Percentiles rank a stretch among this genome's conserved stretches.
Evolutionary conservation across 208 protist genomes (phyloP).

Genomic region (Trypanosoma avium): DNA sequence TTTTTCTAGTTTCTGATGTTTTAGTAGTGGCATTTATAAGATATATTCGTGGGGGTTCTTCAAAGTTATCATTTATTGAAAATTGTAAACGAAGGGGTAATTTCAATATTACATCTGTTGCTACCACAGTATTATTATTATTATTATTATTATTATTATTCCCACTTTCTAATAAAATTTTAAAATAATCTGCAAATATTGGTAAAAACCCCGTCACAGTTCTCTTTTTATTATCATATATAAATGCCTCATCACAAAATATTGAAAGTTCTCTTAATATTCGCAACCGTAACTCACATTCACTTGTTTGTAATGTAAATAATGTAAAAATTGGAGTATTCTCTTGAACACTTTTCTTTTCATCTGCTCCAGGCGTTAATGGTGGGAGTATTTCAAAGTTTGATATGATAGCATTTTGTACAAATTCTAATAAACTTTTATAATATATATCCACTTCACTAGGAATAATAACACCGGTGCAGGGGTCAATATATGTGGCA

Average conservation of each 20-base stretch:
- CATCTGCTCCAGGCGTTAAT: slow-evolving; percentile 23
- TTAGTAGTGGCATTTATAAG: slow-evolving; percentile 10
- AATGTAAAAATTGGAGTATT: slow-evolving; percentile 11
- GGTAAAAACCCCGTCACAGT: slow-evolving; percentile 15
- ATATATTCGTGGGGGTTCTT: slow-evolving; percentile 18
- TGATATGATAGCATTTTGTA: slow-evolving; percentile 41
- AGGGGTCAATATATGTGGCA: slow-evolving; percentile 72
- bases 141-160: not conserved
- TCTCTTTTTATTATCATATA: slow-evolving; percentile 4
- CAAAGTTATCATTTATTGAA: not conserved
- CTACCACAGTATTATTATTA: not conserved
- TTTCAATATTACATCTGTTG: slow-evolving; percentile 1
- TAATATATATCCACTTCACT: slow-evolving; percentile 32
- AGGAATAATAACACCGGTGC: slow-evolving; percentile 60
- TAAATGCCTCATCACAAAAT: slow-evolving; percentile 22
- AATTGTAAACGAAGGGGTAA: slow-evolving; percentile 18
- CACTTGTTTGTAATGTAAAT: not conserved
- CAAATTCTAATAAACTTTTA: slow-evolving; percentile 34
- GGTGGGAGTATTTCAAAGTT: slow-evolving; percentile 69
- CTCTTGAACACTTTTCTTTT: not conserved
- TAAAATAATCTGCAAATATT: not conserved
- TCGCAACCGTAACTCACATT: not conserved
- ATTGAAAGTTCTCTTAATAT: slow-evolving; percentile 18
- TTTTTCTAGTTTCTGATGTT: not conserved
- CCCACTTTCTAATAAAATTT: not conserved